Conservation (phyloP, 768 basidiomycete species). For the Vararia minispora region DNA sequence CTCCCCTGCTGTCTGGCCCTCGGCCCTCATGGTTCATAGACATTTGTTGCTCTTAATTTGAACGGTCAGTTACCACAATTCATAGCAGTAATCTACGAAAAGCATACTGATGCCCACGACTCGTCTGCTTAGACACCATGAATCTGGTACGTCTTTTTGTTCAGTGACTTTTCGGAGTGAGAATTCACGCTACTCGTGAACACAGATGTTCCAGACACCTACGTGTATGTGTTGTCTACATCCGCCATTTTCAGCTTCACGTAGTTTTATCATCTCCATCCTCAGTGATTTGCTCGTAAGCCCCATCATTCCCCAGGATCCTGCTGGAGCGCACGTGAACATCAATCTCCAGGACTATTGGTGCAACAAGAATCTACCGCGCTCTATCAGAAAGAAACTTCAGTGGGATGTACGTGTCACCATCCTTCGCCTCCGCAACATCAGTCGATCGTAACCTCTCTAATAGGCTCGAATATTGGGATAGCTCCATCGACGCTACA, state of each 20-base stretch:
- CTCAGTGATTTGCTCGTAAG: conserved; percentile 13
- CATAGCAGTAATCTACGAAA: no score
- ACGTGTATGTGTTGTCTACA: conserved; percentile 5
- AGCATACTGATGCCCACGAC: no score
- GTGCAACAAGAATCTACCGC: conserved; percentile 13
- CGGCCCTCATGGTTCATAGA: conserved; percentile 1
- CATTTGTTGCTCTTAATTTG: conserved; percentile 7
- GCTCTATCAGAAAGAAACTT: conserved; percentile 8
- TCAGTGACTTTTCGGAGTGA: neutral
- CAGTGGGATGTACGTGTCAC: conserved; percentile 7
- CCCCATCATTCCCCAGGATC: neutral
- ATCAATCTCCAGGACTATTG: conserved; percentile 8
- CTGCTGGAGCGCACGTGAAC: neutral
- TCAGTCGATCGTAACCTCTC: neutral
- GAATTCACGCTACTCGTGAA: neutral
- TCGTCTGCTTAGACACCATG: conserved; percentile 2
- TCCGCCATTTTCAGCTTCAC: neutral
- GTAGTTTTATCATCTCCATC: neutral
- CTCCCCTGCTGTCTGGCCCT: no score
- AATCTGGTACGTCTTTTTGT: conserved; percentile 10
- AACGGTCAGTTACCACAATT: conserved; percentile 1
- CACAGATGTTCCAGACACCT: conserved; percentile 8
- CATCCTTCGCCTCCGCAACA: no score
- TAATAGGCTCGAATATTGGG: conserved; percentile 13
- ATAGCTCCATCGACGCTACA: conserved; percentile 8